Percentiles rank a stretch among this genome's conserved stretches.
phyloP scores from a whole-genome alignment of 2,329 filamentous ascomycete genomes.

The Monilinia fructicola region DNA sequence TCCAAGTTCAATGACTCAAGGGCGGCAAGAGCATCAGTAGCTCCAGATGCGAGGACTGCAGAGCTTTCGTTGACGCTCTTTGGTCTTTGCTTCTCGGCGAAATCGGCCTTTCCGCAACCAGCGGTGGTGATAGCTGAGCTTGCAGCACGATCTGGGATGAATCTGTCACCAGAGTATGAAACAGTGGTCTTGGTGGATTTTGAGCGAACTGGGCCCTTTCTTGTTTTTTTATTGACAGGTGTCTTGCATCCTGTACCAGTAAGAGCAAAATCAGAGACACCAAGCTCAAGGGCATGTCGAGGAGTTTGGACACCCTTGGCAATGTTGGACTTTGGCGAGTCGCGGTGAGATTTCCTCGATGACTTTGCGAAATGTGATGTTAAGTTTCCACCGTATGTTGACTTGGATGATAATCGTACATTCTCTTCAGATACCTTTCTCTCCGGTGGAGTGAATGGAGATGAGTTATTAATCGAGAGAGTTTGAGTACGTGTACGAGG shows the following conservation, averaged over 20 bases:
- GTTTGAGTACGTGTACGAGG: constrained; percentile 64
- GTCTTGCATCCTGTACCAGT: constrained; percentile 77
- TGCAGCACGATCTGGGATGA: constrained; percentile 90
- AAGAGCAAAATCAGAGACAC: constrained; percentile 88
- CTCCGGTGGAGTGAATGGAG: constrained; percentile 72
- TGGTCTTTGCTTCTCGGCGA: constrained; percentile 66
- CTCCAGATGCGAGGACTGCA: constrained; percentile 65
- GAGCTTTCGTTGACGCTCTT: constrained; percentile 74
- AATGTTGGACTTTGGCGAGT: constrained; percentile 97
- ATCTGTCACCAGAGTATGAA: constrained; percentile 76
- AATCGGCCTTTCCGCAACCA: constrained; percentile 79
- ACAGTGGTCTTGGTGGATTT: constrained; percentile 72
- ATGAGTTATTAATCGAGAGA: constrained; percentile 58
- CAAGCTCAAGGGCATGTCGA: constrained; percentile 79
- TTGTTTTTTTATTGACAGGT: constrained; percentile 55
- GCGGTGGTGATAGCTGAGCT: constrained; percentile 84
- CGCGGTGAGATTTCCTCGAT: constrained; percentile 65
- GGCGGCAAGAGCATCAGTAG: constrained; percentile 75
- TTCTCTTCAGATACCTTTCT: constrained; percentile 55
- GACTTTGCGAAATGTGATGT: constrained; percentile 75
- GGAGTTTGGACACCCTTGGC: constrained; percentile 72
- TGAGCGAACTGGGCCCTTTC: constrained; percentile 53
- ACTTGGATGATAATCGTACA: constrained; percentile 56
- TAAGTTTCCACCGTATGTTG: constrained; percentile 77
- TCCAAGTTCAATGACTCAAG: constrained; percentile 75